A percentile compares a stretch with the other conserved stretches of the same genome.
Conservation (phyloP, 495 filamentous ascomycete genomes). For the Saxophila tyrrhenica region DNA sequence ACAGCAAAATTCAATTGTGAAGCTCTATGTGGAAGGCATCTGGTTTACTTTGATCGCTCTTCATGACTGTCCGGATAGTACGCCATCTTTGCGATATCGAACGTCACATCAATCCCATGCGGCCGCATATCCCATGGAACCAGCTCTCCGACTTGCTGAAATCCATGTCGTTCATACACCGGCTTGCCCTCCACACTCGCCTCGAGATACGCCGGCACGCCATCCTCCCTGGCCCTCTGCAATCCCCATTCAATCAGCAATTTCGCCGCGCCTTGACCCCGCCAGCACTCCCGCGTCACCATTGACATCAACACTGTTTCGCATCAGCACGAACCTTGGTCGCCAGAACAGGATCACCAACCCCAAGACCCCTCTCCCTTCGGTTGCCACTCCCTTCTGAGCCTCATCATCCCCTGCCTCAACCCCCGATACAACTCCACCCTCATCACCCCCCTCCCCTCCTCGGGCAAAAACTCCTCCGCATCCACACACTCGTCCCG, state of each 20-base stretch:
- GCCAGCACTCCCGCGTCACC: conserved; percentile 1
- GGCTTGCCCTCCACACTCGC: conserved; percentile 1
- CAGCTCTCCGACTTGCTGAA: conserved; percentile 1
- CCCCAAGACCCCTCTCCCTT: neutral
- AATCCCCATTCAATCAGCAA: conserved; percentile 1
- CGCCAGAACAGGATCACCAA: neutral
- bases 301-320: conserved; percentile 1
- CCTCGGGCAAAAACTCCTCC: neutral
- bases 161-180: neutral
- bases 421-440: conserved; percentile 1
- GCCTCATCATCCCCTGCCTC: neutral
- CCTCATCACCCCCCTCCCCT: neutral
- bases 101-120: neutral
- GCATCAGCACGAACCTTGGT: neutral
- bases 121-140: conserved; percentile 3
- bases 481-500: neutral
- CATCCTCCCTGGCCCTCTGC: neutral
- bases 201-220: conserved; percentile 6
- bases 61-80: no score
- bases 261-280: neutral
- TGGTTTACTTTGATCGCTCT: no score
- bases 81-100: conserved; percentile 6
- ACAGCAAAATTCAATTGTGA: no score
- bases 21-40: no score
- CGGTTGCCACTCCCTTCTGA: neutral